These are phyloP conservation scores for Herpetomonas samuelpessoai DNA, from an alignment of 208 protist genomes.

Conservation along the genomic window DNA sequence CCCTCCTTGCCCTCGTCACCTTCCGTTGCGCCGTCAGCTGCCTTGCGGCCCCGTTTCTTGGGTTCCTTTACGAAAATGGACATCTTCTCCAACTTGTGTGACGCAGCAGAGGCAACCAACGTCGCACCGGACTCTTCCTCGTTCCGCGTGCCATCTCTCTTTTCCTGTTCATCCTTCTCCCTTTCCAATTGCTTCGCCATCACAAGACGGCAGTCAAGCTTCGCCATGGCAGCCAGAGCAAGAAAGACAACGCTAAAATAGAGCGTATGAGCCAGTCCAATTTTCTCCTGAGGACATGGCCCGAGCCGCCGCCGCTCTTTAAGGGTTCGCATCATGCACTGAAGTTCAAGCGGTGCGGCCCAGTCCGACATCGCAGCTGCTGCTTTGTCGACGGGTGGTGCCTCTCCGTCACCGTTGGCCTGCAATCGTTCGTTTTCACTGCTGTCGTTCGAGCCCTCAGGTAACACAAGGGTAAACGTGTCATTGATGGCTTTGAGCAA, in stretches of 20 bases:
- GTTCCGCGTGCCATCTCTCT: background rate
- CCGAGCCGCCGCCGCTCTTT: conserved; percentile 9
- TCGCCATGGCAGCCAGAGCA: conserved; percentile 38
- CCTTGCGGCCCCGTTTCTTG: conserved; percentile 17
- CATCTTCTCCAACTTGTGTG: conserved; percentile 20
- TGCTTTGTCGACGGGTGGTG: background rate
- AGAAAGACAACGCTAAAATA: conserved; percentile 58
- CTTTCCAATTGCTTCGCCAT: conserved; percentile 25
- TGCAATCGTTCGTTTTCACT: background rate
- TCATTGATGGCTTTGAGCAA: conserved; percentile 36
- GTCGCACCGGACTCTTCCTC: background rate
- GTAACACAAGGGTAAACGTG: conserved; percentile 20
- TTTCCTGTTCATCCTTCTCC: background rate
- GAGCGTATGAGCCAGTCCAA: conserved; percentile 35
- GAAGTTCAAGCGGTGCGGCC: conserved; percentile 15
- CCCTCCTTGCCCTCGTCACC: conserved; percentile 5
- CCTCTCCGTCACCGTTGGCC: background rate
- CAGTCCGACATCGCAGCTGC: conserved; percentile 16
- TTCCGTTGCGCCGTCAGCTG: conserved; percentile 3
- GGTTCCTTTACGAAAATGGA: conserved; percentile 35
- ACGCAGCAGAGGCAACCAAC: background rate
- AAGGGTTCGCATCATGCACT: conserved; percentile 15
- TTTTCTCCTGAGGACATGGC: conserved; percentile 3
- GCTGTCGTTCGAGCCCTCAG: background rate
- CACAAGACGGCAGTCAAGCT: conserved; percentile 45